These are phyloP conservation scores for Centella asiatica DNA, from an alignment of 129 eudicot species.

Conservation along the genomic window DNA sequence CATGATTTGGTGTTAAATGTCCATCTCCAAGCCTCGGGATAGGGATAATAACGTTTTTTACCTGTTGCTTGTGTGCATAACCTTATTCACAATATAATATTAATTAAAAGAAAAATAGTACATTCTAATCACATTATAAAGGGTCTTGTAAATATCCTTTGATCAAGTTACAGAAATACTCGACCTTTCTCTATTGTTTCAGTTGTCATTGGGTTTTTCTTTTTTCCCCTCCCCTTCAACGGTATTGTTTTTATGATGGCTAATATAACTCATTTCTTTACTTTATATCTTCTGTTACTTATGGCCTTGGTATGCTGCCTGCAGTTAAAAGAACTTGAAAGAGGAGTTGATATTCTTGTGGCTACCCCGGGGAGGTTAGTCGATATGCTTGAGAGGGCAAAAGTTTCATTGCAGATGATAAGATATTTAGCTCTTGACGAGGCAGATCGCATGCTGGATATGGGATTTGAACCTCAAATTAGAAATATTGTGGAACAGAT, in stretches of 20 bases:
- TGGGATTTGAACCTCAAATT: slow-evolving; percentile 91
- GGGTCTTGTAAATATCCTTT: too few species aligned
- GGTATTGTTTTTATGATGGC: background rate
- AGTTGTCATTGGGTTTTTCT: background rate
- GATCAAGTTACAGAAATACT: background rate
- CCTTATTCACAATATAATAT: too few species aligned
- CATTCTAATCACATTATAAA: too few species aligned
- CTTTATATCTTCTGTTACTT: background rate
- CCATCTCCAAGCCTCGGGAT: too few species aligned
- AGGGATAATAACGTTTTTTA: too few species aligned
- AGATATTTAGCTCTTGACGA: slow-evolving; percentile 76
- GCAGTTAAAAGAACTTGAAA: slow-evolving; percentile 73
- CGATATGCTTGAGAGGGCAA: slow-evolving; percentile 82
- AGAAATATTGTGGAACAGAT: slow-evolving; percentile 74
- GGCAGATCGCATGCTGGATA: slow-evolving; percentile 85
- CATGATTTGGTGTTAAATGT: too few species aligned
- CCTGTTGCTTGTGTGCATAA: too few species aligned
- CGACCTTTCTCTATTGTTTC: background rate
- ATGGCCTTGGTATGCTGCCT: slow-evolving; percentile 11
- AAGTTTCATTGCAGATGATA: slow-evolving; percentile 62
- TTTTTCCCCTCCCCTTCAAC: too few species aligned
- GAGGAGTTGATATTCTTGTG: slow-evolving; percentile 87
- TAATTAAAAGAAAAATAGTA: too few species aligned
- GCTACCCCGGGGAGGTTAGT: slow-evolving; percentile 88
- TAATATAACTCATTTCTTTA: background rate